These are phyloP conservation scores for Ploettnerulaceae sp. DNA, from an alignment of 2,329 filamentous ascomycete genomes.

Conservation along the genomic window DNA sequence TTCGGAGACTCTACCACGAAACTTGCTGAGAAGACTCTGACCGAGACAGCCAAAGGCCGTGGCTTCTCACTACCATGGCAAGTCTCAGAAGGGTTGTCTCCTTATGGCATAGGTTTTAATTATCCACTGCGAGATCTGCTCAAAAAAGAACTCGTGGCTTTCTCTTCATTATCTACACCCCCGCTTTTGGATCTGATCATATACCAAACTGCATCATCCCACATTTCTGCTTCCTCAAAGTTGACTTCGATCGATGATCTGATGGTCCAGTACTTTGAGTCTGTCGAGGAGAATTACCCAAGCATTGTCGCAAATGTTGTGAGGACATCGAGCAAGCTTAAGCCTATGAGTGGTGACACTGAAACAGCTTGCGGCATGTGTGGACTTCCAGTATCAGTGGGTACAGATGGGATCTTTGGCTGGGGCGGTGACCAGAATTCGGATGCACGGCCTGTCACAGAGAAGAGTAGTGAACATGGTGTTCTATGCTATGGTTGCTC, in stretches of 20 bases:
- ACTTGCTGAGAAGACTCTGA: conserved; percentile 78
- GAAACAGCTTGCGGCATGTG: conserved; percentile 59
- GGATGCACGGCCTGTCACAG: conserved; percentile 26
- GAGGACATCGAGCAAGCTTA: conserved; percentile 79
- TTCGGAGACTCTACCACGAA: conserved; percentile 84
- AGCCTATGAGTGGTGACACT: conserved; percentile 39
- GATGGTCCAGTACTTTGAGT: conserved; percentile 82
- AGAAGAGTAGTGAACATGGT: conserved; percentile 30
- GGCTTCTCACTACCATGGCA: conserved; percentile 80
- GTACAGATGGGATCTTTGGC: conserved; percentile 58
- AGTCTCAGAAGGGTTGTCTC: conserved; percentile 62
- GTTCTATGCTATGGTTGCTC: conserved; percentile 70
- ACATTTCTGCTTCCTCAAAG: conserved; percentile 40
- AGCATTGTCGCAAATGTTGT: conserved; percentile 95
- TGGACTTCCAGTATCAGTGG: conserved; percentile 58
- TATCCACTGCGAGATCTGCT: conserved; percentile 84
- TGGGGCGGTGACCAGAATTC: conserved; percentile 51
- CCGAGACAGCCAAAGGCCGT: conserved; percentile 86
- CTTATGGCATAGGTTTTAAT: conserved; percentile 45
- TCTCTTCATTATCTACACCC: conserved; percentile 50
- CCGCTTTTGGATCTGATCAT: conserved; percentile 47
- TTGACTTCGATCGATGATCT: conserved; percentile 87
- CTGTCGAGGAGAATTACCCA: conserved; percentile 80
- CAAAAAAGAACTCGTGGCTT: conserved; percentile 70
- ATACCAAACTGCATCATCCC: conserved; percentile 35